These are phyloP conservation scores for Capsaspora owczarzaki DNA, from an alignment of 78 protist species.

Conservation along the genomic window DNA sequence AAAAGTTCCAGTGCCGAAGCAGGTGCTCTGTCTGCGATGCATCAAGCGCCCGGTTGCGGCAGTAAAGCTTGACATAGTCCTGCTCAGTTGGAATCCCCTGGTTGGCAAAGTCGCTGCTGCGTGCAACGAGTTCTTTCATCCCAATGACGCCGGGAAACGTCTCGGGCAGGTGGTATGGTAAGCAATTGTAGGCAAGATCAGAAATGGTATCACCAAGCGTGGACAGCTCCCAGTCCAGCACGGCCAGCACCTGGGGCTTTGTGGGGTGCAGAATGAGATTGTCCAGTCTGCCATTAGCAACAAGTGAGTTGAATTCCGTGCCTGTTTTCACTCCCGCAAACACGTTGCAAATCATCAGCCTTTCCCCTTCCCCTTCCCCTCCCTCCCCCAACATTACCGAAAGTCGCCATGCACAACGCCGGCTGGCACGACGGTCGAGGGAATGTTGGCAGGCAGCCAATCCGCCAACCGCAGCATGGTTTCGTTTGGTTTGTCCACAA, in stretches of 20 bases:
- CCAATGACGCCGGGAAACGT: neutral
- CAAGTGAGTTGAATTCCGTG: no score
- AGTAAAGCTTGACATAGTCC: neutral
- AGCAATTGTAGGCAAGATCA: slow-evolving; percentile 43
- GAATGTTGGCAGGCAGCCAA: slow-evolving; percentile 1
- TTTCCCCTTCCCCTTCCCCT: no score
- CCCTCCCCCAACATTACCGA: no score
- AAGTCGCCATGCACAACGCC: slow-evolving; percentile 7
- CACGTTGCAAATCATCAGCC: no score
- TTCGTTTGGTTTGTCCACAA: neutral
- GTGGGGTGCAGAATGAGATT: slow-evolving; percentile 60
- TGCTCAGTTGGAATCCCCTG: slow-evolving; percentile 1
- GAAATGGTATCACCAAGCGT: slow-evolving; percentile 60
- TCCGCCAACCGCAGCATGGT: neutral
- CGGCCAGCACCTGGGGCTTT: slow-evolving; percentile 42
- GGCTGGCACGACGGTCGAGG: neutral
- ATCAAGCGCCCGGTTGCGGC: neutral
- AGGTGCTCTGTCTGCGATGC: neutral
- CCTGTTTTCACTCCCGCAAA: no score
- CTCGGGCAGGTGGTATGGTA: slow-evolving; percentile 21
- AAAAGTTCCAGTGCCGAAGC: neutral
- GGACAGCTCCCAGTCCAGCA: slow-evolving; percentile 76
- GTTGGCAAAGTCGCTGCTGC: neutral
- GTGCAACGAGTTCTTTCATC: no score
- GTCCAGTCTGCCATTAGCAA: slow-evolving; percentile 16